Percentiles rank a stretch among this genome's conserved stretches.
Evolutionary conservation across 345 rosid genomes (phyloP).

Genomic region (Salix koriyanagi): DNA sequence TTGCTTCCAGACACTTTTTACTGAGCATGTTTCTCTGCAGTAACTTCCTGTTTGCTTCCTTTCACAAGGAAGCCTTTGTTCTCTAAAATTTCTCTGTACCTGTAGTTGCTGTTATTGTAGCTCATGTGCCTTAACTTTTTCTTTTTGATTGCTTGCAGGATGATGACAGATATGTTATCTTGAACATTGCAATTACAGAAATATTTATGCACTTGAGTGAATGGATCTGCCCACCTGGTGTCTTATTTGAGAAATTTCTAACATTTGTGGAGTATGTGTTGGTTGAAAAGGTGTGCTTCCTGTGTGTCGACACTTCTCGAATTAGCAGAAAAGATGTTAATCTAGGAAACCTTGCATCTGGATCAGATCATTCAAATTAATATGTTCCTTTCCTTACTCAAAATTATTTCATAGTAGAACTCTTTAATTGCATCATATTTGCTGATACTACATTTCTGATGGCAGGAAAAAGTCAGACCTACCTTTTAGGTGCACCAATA

Average conservation of each 20-base stretch:
- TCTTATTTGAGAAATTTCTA: conserved; percentile 49
- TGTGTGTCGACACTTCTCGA: not conserved
- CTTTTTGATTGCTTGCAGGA: conserved; percentile 45
- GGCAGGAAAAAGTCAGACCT: no score
- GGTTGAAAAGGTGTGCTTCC: conserved; percentile 62
- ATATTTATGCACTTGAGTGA: conserved; percentile 62
- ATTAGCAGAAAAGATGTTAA: not conserved
- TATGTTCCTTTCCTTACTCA: not conserved
- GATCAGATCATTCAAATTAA: not conserved
- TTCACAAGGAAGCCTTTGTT: not conserved
- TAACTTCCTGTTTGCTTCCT: not conserved
- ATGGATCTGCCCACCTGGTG: conserved; percentile 48
- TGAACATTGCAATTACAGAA: conserved; percentile 59
- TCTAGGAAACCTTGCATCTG: not conserved
- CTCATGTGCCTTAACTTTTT: not conserved
- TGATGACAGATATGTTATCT: conserved; percentile 54
- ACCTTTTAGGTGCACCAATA: no score
- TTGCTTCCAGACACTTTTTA: not conserved
- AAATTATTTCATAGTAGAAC: not conserved
- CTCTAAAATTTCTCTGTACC: not conserved
- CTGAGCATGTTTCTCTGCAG: not conserved
- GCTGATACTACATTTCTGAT: no score
- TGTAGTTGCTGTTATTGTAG: not conserved
- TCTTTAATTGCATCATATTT: no score
- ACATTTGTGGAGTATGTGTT: conserved; percentile 62